Evolutionary conservation across 352 stramenopile species (phyloP), one percentile per base, ranked within the genome.

Genomic region (Globisporangium cystogenes): DNA sequence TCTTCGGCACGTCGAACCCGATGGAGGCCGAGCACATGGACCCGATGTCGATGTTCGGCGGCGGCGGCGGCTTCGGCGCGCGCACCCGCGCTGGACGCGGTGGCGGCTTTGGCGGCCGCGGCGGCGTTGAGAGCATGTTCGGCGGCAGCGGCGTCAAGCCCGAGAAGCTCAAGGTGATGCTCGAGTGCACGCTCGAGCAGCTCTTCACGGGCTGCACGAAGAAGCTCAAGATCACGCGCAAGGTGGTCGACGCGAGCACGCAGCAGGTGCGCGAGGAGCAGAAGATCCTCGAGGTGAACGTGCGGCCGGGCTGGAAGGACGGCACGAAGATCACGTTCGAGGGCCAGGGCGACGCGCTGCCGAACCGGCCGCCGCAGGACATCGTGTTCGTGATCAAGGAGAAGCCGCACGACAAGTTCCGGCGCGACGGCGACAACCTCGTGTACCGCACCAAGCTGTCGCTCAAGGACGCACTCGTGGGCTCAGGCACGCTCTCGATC

Each of bases 291-390:
- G 98, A 98, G 23, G 88, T 99, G 42, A 87, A 96, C 57, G 76
- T 99, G 4, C 81, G 93, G 35, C 91, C 94, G n/a, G 97, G 97
- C 41, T 99, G 98, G 91, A 92, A 97, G 55, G 80, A 97, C 42
- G 96, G 96, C 46, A 97, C 98, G 39, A 85, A 91, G 51, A 96
- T 99, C 62, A 98, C 90, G 4, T 99, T 98, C 65, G 96, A 98
- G 70, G 82, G 89, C 26, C 70, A 95, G 59, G 85, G 81, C 23
- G 94, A 98, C 51, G 68, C 88, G 57, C 51, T 96, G 16, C 90
- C 95, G 16, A 90, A 94, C 20, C 89, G 95, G 31, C 87, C 87
- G 31, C 70, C 96, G 5, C 96, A 98, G 58, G 93, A 99, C 67
- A 86, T 99, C 52, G 86, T 98, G 57, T 97, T 99, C 56, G 68